Percentiles rank a stretch among this genome's conserved stretches.
Conservation (phyloP, 805 yeast genomes). For the Cyberlindnera xishuangbannaensis region DNA sequence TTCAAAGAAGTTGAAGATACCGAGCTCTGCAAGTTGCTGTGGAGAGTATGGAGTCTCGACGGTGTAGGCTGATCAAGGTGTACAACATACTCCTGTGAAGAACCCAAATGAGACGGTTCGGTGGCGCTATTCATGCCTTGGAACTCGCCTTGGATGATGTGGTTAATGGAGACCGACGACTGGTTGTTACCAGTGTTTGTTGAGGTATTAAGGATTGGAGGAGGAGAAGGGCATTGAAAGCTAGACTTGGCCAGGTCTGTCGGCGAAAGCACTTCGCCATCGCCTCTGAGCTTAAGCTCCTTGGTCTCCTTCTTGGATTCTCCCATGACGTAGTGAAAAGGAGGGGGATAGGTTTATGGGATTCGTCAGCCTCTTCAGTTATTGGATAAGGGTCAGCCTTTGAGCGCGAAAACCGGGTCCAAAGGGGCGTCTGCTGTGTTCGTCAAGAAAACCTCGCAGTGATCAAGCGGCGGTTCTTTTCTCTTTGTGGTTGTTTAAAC, state of each 20-base stretch:
- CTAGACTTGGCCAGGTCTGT: conserved; percentile 53
- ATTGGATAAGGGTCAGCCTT: too few relatives aligned
- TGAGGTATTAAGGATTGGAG: conserved; percentile 48
- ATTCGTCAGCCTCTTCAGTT: too few relatives aligned
- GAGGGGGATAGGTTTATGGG: background rate
- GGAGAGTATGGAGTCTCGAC: conserved; percentile 1
- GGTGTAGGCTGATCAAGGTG: conserved; percentile 13
- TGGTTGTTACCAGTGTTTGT: conserved; percentile 20
- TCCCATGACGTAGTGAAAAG: background rate
- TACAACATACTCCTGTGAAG: too few relatives aligned
- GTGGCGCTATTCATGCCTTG: conserved; percentile 5
- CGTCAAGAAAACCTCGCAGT: too few relatives aligned
- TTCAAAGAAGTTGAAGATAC: conserved; percentile 12
- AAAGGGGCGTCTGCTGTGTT: too few relatives aligned
- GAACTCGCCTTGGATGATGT: conserved; percentile 18
- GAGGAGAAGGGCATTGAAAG: conserved; percentile 66
- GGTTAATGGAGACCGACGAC: conserved; percentile 22
- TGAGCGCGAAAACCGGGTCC: too few relatives aligned
- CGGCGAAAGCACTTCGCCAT: conserved; percentile 31
- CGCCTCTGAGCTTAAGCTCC: conserved; percentile 2
- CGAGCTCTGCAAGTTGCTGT: conserved; percentile 1
- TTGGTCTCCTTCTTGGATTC: background rate
- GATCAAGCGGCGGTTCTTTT: too few relatives aligned
- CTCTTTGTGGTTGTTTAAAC: too few relatives aligned
- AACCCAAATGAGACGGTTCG: too few relatives aligned